Evolutionary conservation across 2,329 filamentous ascomycete genomes (phyloP).

Genomic region (Talaromyces sp.): DNA sequence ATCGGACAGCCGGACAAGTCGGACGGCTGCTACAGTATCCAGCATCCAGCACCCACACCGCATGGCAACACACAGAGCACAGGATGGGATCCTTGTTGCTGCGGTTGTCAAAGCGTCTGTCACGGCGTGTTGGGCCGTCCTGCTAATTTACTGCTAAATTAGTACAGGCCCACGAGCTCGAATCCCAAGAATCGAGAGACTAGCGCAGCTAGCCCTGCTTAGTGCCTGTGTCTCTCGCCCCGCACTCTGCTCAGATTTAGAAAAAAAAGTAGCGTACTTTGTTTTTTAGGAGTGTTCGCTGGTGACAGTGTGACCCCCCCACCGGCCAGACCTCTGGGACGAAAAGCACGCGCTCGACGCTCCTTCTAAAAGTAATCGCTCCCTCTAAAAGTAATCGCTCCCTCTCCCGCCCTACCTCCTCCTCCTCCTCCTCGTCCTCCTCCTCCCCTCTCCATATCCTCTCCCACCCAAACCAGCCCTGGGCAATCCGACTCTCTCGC

Average conservation of each 20-base stretch:
- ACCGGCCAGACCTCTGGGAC: not conserved
- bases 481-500: not conserved
- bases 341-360: not conserved
- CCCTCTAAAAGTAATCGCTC: not conserved
- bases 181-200: not conserved
- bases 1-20: not conserved
- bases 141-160: not conserved
- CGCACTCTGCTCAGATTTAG: not conserved
- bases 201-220: not conserved
- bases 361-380: not conserved
- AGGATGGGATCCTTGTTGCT: not conserved
- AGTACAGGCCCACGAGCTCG: not conserved
- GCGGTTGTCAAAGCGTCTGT: not conserved
- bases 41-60: not conserved
- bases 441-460: not conserved
- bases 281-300: not conserved
- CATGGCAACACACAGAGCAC: not conserved
- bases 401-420: not conserved
- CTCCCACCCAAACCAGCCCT: not conserved
- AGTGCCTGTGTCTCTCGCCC: not conserved
- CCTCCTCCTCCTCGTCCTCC: not conserved
- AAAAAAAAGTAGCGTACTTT: not conserved
- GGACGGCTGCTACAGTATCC: not conserved
- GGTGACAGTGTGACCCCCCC: not conserved
- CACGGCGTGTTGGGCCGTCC: not conserved